Evolutionary conservation across 2,329 filamentous ascomycete species (phyloP).

Genomic region (Cadophora luteo-olivacea): DNA sequence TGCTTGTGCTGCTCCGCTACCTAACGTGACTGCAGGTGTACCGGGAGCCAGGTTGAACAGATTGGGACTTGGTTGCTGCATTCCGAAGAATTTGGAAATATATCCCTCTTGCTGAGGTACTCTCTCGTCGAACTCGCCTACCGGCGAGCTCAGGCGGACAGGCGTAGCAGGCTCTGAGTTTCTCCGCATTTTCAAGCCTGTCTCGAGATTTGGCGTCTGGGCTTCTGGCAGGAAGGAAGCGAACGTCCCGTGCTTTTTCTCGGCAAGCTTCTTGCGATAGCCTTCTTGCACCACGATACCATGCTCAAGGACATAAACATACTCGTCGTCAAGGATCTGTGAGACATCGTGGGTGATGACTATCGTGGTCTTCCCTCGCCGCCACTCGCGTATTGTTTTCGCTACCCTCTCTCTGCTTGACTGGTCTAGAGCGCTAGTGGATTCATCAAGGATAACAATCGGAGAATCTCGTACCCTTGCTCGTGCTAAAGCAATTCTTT

Average conservation of each 20-base stretch:
- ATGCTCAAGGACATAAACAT: constrained; percentile 79
- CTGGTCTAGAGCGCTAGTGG: constrained; percentile 86
- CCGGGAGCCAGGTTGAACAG: neutral
- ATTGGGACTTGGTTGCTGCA: constrained; percentile 15
- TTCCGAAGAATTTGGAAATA: constrained; percentile 32
- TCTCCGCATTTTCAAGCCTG: neutral
- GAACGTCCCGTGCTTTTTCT: constrained; percentile 54
- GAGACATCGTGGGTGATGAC: constrained; percentile 90
- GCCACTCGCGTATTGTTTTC: constrained; percentile 78
- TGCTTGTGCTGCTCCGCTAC: constrained; percentile 32
- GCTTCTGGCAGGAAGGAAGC: constrained; percentile 48
- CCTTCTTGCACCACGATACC: constrained; percentile 74
- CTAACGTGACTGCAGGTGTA: constrained; percentile 27
- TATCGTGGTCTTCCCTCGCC: constrained; percentile 83
- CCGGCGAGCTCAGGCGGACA: constrained; percentile 5
- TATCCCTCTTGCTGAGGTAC: constrained; percentile 5
- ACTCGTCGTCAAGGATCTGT: constrained; percentile 76
- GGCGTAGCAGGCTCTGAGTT: constrained; percentile 30
- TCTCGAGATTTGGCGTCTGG: neutral
- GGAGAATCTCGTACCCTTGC: constrained; percentile 78
- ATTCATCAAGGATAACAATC: constrained; percentile 86
- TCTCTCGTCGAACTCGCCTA: constrained; percentile 21
- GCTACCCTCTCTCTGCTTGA: constrained; percentile 72
- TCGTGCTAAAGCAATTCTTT: constrained; percentile 81
- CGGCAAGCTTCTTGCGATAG: constrained; percentile 61